Conservation (phyloP, 106 monocot species). For the Chionographis japonica region DNA sequence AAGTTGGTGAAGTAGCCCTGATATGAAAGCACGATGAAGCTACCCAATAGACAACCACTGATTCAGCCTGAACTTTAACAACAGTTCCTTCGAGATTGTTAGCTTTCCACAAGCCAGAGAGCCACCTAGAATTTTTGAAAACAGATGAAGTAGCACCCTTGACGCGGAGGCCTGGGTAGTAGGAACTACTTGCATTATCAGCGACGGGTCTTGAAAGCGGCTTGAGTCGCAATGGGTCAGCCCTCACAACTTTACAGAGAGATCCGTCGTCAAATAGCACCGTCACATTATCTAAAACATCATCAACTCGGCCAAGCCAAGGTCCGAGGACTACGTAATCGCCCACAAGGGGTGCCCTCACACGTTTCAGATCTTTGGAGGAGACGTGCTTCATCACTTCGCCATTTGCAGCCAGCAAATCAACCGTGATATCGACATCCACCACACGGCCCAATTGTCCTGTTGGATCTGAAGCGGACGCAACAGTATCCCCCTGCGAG, state of each 20-base stretch:
- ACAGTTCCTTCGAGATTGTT: conserved; percentile 88
- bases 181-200: conserved; percentile 66
- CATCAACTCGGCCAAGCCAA: conserved; percentile 94
- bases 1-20: conserved; percentile 33
- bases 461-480: conserved; percentile 71
- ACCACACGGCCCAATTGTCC: conserved; percentile 86
- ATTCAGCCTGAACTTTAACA: conserved; percentile 68
- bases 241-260: conserved; percentile 82
- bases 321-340: conserved; percentile 80
- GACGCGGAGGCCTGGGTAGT: conserved; percentile 92
- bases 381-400: conserved; percentile 52
- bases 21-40: conserved; percentile 57
- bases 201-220: conserved; percentile 49
- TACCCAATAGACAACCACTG: conserved; percentile 86
- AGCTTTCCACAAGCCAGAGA: conserved; percentile 86
- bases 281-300: conserved; percentile 92
- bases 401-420: conserved; percentile 46
- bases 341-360: conserved; percentile 67
- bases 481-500: conserved; percentile 75
- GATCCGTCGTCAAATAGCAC: conserved; percentile 94
- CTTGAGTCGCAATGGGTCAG: conserved; percentile 67
- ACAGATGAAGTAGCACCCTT: conserved; percentile 77
- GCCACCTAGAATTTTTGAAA: conserved; percentile 75
- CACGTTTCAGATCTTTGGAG: conserved; percentile 62
- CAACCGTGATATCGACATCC: conserved; percentile 71